These are phyloP conservation scores for Priceomyces carsonii DNA, from an alignment of 805 yeast genomes.

Conservation along the genomic window DNA sequence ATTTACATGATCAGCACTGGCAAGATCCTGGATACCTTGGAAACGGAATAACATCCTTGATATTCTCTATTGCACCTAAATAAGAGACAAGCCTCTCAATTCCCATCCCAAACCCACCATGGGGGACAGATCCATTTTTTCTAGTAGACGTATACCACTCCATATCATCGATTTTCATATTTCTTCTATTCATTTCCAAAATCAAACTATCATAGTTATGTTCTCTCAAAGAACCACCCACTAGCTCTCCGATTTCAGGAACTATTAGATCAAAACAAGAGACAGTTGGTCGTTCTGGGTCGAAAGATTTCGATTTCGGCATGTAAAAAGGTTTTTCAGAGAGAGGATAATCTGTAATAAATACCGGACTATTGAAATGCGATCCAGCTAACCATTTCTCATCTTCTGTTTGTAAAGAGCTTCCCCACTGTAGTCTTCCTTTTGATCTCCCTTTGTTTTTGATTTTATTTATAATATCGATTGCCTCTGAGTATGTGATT, in stretches of 20 bases:
- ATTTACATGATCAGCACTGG: slow-evolving; percentile 24
- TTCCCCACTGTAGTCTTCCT: slow-evolving; percentile 58
- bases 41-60: slow-evolving; percentile 85
- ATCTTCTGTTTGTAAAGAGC: slow-evolving; percentile 75
- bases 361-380: slow-evolving; percentile 71
- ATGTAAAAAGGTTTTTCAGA: slow-evolving; percentile 87
- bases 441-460: slow-evolving; percentile 41
- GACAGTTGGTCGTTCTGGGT: slow-evolving; percentile 54
- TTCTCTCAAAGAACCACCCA: slow-evolving; percentile 94
- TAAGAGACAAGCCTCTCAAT: slow-evolving; percentile 82
- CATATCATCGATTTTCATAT: slow-evolving; percentile 61
- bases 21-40: slow-evolving; percentile 63
- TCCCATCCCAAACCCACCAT: slow-evolving; percentile 98
- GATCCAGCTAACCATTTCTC: slow-evolving; percentile 87
- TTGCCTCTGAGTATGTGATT: slow-evolving; percentile 76
- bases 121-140: slow-evolving; percentile 80
- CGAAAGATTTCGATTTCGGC: slow-evolving; percentile 51
- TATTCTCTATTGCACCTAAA: slow-evolving; percentile 71
- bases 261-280: slow-evolving; percentile 87
- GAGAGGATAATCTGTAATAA: slow-evolving; percentile 85
- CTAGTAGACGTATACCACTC: slow-evolving; percentile 82
- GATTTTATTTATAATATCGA: slow-evolving; percentile 47
- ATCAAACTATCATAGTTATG: slow-evolving; percentile 52
- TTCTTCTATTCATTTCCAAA: slow-evolving; percentile 49
- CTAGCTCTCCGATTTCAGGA: slow-evolving; percentile 90